Base-by-base conservation (phyloP, 2,329 filamentous ascomycete genomes). In the Fusarium sambucinum region DNA sequence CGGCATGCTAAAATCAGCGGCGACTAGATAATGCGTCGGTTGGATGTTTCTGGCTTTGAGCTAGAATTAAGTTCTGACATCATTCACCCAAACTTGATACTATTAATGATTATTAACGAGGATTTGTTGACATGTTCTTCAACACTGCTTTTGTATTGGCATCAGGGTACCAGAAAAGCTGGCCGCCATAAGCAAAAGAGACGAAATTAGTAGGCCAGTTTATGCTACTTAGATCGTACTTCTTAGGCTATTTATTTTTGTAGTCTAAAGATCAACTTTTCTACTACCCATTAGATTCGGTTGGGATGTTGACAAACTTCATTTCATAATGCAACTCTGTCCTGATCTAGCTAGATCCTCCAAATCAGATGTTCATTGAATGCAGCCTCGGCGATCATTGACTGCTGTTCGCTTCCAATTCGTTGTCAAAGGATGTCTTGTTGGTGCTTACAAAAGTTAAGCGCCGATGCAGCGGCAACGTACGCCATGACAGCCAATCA, bases 1-100 rank as follows among this genome's bases (percentile, higher is more conserved):
- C 89, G 94, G 72, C 96, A 99, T 83, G 95, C 96, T 33, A 97
- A 97, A 82, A 96, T 98, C 61, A 87, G 83, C 58, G 86, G 86
- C 32, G 87, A 89, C 76, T 92, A 27, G 27, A 27, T 9, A 71
- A 80, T 35, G 35, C 13, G 37, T 55, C 53, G 33, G 46, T 57
- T 53, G n/a, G 41, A 30, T 33, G 37, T 47, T 45, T 45, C 35
- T 50, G 29, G 27, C 30, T 38, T 47, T 41, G 14, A 53, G 35
- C 38, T 60, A 19, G 45, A 40, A 52, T 63, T 50, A 59, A 53
- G 60, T 50, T 59, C 44, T 53, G 47, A 29, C 23, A 7, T 14
- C 12, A 30, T 37, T 51, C 47, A 37, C 35, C n/a, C 11, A 46
- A 21, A 27, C 13, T 60, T 17, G 55, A 45, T 50, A 6, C 54